These are phyloP conservation scores for Aegilops bicornis DNA, from an alignment of 176 grass and related monocot genomes.

Conservation along the genomic window DNA sequence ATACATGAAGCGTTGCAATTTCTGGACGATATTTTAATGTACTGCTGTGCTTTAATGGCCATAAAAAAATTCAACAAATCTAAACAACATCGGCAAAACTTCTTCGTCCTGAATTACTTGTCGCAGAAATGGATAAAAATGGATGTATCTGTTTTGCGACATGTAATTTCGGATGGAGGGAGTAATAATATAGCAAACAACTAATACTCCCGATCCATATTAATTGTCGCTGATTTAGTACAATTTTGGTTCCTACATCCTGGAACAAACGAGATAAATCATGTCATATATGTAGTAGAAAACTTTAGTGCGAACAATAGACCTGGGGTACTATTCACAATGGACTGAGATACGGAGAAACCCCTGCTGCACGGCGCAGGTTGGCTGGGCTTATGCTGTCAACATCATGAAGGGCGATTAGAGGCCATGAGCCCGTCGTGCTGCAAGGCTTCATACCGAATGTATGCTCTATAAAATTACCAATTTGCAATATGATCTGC, in stretches of 20 bases:
- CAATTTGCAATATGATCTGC: not conserved
- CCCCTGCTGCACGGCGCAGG: too few species aligned
- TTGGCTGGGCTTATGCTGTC: too few species aligned
- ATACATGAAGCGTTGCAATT: not conserved
- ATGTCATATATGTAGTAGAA: not conserved
- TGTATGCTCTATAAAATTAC: not conserved
- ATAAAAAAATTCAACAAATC: not conserved
- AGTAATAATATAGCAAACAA: not conserved
- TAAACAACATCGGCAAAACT: not conserved
- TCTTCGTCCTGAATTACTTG: not conserved
- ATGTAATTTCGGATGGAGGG: too few species aligned
- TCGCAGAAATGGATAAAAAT: too few species aligned
- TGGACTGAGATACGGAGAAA: too few species aligned
- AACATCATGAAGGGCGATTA: too few species aligned
- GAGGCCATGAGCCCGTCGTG: not conserved
- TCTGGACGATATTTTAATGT: not conserved
- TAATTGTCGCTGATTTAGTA: not conserved
- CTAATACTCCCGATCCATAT: too few species aligned
- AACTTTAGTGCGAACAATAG: not conserved
- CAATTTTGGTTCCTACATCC: not conserved
- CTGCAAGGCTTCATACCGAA: not conserved
- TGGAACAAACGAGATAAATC: not conserved
- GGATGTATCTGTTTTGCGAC: too few species aligned
- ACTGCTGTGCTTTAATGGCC: not conserved
- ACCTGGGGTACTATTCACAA: not conserved